Evolutionary conservation across 345 rosid genomes (phyloP), one percentile per base, ranked within the genome.

Genomic region (Ceriops decandra): DNA sequence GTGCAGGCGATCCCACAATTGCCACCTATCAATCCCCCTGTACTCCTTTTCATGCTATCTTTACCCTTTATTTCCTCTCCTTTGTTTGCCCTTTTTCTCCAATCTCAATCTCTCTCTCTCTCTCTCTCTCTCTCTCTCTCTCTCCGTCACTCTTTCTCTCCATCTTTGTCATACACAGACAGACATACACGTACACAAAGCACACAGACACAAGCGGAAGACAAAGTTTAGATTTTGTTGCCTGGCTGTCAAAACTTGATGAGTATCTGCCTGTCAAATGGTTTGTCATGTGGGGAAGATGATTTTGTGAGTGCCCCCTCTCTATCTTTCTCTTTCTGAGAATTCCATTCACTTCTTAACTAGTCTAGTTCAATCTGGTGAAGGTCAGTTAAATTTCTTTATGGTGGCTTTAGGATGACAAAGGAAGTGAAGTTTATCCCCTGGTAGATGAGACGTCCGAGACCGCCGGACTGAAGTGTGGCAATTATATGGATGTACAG

Each of bases 21-120:
- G 79, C 74, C 72, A 20, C 68, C 74, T 56, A 70, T 72, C 71
- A 68, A 11, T 38, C 15, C 57, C 49, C 28, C 52, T 59, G n/a
- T 63, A 21, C 67, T 76, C 5, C 82, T 81, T 81, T 82, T 81
- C 69, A 82, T 76, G 81, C 80, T 67, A 47, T 61, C 74, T 52
- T 63, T 72, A 58, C 51, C 64, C 72, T 46, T 58, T 64, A 72
- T 61, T 71, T 1, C 74, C 20, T 28, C 28, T 53, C 35, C 24
- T 27, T 38, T 26, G 1, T 22, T n/a, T 47, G 24, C 64, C 1
- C 57, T 22, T 67, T 73, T 73, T 27, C 35, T 11, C 21, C 57
- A 26, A 8, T 33, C 2, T 72, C 59, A 28, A 13, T 52, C 68
- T 57, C 66, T 59, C 31, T 30, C 54, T 17, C 30, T 28, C 30